Percentiles rank a stretch among this genome's conserved stretches.
These are phyloP conservation scores for Scutellaria baicalensis DNA, from an alignment of 257 asterid genomes.

Conservation along the genomic window DNA sequence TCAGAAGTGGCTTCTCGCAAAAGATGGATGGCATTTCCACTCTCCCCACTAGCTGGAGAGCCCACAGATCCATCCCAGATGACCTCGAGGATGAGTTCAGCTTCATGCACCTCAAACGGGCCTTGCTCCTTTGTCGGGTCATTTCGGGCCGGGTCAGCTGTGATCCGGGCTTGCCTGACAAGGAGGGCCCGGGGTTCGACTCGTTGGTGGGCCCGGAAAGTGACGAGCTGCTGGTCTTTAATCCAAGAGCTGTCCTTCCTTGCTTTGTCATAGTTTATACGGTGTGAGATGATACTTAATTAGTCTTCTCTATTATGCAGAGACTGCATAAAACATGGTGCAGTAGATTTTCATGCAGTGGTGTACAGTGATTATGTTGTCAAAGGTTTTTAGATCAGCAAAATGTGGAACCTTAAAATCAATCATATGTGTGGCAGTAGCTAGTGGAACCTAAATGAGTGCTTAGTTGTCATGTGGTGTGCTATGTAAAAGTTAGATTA, in stretches of 20 bases:
- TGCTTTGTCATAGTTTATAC: conserved; percentile 82
- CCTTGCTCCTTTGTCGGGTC: conserved; percentile 74
- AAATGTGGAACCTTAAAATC: background rate
- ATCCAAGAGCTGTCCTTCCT: conserved; percentile 89
- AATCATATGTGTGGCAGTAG: background rate
- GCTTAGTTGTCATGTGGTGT: conserved; percentile 5
- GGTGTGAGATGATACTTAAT: conserved; percentile 22
- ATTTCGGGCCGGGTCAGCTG: conserved; percentile 77
- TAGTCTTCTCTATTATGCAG: background rate
- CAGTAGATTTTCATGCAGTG: background rate
- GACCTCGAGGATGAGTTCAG: conserved; percentile 76
- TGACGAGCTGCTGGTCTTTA: conserved; percentile 71
- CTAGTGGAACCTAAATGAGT: background rate
- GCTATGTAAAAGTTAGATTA: background rate
- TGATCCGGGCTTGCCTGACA: conserved; percentile 32
- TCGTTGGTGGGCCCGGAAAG: conserved; percentile 51
- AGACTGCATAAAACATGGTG: background rate
- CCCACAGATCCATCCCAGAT: conserved; percentile 68
- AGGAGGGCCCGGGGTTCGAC: conserved; percentile 52
- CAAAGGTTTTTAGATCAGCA: background rate
- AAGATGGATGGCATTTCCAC: conserved; percentile 80
- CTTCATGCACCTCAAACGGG: conserved; percentile 76
- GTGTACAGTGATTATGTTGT: background rate
- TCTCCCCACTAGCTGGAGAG: conserved; percentile 66
- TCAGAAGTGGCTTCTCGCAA: conserved; percentile 61